phyloP scores from a whole-genome alignment of 495 filamentous ascomycete genomes.

The Penicillium atrosanguineum region DNA sequence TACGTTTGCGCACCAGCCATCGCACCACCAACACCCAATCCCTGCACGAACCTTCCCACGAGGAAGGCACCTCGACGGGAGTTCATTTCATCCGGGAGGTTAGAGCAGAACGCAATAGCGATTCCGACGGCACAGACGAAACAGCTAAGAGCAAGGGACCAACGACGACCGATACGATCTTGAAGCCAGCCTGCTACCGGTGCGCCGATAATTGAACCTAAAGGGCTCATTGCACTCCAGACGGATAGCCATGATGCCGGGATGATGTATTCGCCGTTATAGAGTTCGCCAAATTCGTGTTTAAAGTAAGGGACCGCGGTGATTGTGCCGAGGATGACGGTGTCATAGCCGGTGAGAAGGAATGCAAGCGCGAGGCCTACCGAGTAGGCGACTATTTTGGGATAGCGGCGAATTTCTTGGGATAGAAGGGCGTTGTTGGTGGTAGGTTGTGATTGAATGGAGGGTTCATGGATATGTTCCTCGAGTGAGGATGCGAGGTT shows the following conservation, averaged over 20 bases:
- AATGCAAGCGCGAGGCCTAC: slow-evolving; percentile 26
- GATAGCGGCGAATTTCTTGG: slow-evolving; percentile 14
- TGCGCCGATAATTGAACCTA: slow-evolving; percentile 40
- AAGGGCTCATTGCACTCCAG: slow-evolving; percentile 38
- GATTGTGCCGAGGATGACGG: slow-evolving; percentile 43
- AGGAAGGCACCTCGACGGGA: slow-evolving; percentile 29
- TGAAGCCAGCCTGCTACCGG: slow-evolving; percentile 36
- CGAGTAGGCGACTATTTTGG: slow-evolving; percentile 25
- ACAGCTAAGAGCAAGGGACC: slow-evolving; percentile 29
- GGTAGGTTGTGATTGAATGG: not conserved
- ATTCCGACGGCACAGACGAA: slow-evolving; percentile 38
- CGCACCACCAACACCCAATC: slow-evolving; percentile 37
- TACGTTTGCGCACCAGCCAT: slow-evolving; percentile 45
- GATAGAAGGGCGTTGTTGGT: slow-evolving; percentile 2
- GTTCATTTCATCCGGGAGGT: slow-evolving; percentile 21
- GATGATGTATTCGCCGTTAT: slow-evolving; percentile 38
- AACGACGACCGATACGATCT: slow-evolving; percentile 40
- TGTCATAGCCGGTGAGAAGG: slow-evolving; percentile 45
- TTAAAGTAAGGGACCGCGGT: slow-evolving; percentile 42
- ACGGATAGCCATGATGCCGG: slow-evolving; percentile 45
- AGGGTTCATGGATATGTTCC: not conserved
- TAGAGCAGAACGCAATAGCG: slow-evolving; percentile 31
- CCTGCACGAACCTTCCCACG: slow-evolving; percentile 31
- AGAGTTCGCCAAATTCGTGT: slow-evolving; percentile 33
- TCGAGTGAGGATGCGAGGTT: not conserved